A percentile compares a stretch with the other conserved stretches of the same genome.
Evolutionary conservation across 108 stramenopile species (phyloP).

Genomic region (Nitzschia sp.): DNA sequence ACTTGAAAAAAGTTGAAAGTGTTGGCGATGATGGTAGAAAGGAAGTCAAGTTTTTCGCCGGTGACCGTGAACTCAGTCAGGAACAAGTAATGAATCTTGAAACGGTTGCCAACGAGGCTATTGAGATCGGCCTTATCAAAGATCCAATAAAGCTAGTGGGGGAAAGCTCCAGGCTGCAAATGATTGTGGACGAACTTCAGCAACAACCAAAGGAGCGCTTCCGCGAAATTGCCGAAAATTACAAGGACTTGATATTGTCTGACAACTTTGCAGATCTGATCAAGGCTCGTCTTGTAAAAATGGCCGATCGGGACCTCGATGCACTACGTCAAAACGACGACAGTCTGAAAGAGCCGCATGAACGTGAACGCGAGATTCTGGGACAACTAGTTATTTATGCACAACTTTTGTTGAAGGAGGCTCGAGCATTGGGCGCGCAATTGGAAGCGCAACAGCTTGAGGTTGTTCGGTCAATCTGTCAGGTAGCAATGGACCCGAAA

Average conservation of each 20-base stretch:
- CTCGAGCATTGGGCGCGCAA: constrained; percentile 75
- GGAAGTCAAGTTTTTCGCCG: constrained; percentile 53
- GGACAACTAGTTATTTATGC: constrained; percentile 71
- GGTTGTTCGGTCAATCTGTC: constrained; percentile 82
- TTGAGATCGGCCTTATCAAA: constrained; percentile 69
- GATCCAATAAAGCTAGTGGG: constrained; percentile 58
- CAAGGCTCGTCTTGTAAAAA: constrained; percentile 55
- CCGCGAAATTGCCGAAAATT: constrained; percentile 71
- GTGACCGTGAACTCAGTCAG: constrained; percentile 48
- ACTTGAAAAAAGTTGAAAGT: constrained; percentile 43
- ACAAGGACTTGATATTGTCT: constrained; percentile 84
- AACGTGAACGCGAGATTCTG: constrained; percentile 65
- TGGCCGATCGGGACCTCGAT: constrained; percentile 71
- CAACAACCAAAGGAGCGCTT: constrained; percentile 82
- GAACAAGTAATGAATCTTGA: constrained; percentile 62
- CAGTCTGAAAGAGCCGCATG: constrained; percentile 41
- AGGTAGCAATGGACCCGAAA: constrained; percentile 87
- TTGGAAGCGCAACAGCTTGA: constrained; percentile 85
- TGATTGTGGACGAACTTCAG: constrained; percentile 76
- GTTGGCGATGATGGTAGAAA: constrained; percentile 23
- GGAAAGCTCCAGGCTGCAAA: constrained; percentile 66
- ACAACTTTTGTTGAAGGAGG: constrained; percentile 75
- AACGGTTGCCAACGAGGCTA: constrained; percentile 62
- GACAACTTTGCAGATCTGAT: constrained; percentile 73
- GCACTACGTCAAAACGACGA: constrained; percentile 47